A percentile compares a stretch with the other conserved stretches of the same genome.
Conservation (phyloP, 805 yeast species). For the Candida ficus region DNA sequence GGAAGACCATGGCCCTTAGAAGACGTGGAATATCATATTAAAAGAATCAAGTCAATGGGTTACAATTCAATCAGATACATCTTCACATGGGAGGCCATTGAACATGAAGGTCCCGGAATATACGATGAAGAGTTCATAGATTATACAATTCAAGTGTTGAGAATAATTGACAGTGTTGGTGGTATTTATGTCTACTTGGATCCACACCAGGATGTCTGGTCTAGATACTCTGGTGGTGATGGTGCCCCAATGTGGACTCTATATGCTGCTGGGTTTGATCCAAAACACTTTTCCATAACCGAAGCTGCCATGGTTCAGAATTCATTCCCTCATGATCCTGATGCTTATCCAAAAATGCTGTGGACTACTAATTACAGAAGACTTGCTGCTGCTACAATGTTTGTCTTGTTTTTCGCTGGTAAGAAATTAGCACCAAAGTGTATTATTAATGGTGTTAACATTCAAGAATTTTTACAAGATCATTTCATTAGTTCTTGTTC, state of each 20-base stretch:
- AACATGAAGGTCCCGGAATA: slow-evolving; percentile 78
- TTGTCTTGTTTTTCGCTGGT: slow-evolving; percentile 82
- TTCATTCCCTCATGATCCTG: slow-evolving; percentile 33
- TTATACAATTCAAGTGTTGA: slow-evolving; percentile 59
- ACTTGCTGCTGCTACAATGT: slow-evolving; percentile 74
- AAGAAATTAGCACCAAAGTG: slow-evolving; percentile 71
- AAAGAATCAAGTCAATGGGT: slow-evolving; percentile 73
- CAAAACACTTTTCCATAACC: slow-evolving; percentile 60
- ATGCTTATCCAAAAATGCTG: slow-evolving; percentile 71
- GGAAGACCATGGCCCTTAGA: slow-evolving; percentile 75
- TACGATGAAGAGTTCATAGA: slow-evolving; percentile 76
- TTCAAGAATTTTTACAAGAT: slow-evolving; percentile 70
- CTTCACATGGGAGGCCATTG: slow-evolving; percentile 89
- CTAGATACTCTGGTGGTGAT: slow-evolving; percentile 80
- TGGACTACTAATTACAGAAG: slow-evolving; percentile 88
- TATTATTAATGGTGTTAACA: slow-evolving; percentile 61
- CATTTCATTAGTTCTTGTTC: slow-evolving; percentile 55
- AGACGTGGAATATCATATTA: slow-evolving; percentile 66
- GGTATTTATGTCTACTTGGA: slow-evolving; percentile 78
- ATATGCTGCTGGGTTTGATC: slow-evolving; percentile 83
- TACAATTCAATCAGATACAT: slow-evolving; percentile 73
- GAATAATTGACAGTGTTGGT: slow-evolving; percentile 54
- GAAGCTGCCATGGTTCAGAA: slow-evolving; percentile 82
- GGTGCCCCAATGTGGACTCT: slow-evolving; percentile 96
- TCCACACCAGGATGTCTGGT: slow-evolving; percentile 95